Base-by-base conservation (phyloP, 2,329 filamentous ascomycete genomes). In the Aspergillus transmontanensis region DNA sequence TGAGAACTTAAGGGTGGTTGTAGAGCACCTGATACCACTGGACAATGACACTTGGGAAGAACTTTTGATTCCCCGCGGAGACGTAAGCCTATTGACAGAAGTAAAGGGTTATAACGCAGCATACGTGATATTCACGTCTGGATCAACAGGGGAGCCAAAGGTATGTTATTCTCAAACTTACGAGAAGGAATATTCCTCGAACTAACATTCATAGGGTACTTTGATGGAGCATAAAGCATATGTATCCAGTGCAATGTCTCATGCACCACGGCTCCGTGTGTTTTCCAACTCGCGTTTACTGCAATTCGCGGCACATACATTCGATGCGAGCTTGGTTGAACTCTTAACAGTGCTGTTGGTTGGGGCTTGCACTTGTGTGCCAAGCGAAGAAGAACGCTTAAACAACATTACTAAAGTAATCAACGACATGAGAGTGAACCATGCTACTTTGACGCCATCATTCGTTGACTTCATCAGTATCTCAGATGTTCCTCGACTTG, bases 181-280 rank as follows among this genome's bases (percentile, higher is more conserved):
- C 50, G 58, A 21, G 59, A 58, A 30, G 39, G 5, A 11, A 34
- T 14, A 21, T 14, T 39, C 26, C 30, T 34, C 21, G 34, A 34
- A 59, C 66, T 68, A 36, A 71, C 63, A 21, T 34, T 34, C 39
- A n/a, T 59, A 80, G 78, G 89, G 87, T 4, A 85, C 89, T n/a
- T 83, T 89, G 56, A 84, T 90, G 64, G 86, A 85, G 12, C 89
- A 91, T 68, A 78, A 79, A 0, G 84, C 87, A 0, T 81, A 88
- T 16, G 83, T 86, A 1, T 86, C 87, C 0, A 80, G 83, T 3
- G 82, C 86, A 30, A 73, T 82, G 10, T 81, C 81, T 0, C 86
- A 89, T 69, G 85, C 82, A 0, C 74, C 80, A 0, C 81, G 81
- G 0, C 76, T 88, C 41, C 59, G 59, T 26, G 81, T 90, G 28